Evolutionary conservation across 805 yeast genomes (phyloP).

Genomic region (Komagataella pastoris): DNA sequence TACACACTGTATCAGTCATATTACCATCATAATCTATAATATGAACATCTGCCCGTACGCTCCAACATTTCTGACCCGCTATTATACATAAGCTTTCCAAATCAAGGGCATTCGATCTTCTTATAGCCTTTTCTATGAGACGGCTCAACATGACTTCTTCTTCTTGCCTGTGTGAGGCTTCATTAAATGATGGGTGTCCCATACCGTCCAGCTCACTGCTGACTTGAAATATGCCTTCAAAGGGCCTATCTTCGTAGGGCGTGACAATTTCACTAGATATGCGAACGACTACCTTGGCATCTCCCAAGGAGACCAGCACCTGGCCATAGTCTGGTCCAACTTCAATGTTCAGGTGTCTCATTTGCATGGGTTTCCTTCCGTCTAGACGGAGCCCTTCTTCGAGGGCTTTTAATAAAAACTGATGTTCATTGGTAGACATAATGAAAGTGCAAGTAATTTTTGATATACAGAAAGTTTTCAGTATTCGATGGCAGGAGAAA

Average conservation of each 20-base stretch:
- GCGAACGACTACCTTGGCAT: slow-evolving; percentile 57
- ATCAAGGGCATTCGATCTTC: slow-evolving; percentile 85
- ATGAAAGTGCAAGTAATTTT: slow-evolving; percentile 19
- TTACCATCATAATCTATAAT: slow-evolving; percentile 89
- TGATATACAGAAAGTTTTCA: slow-evolving; percentile 34
- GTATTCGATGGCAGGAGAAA: neutral
- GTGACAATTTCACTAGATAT: slow-evolving; percentile 64
- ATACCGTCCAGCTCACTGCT: slow-evolving; percentile 80
- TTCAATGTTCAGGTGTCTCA: slow-evolving; percentile 50
- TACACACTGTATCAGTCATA: slow-evolving; percentile 77
- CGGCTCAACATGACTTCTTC: slow-evolving; percentile 74
- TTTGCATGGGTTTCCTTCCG: slow-evolving; percentile 50
- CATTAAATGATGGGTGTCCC: slow-evolving; percentile 81
- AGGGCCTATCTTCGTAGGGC: slow-evolving; percentile 87
- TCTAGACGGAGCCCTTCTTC: slow-evolving; percentile 53
- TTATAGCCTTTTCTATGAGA: slow-evolving; percentile 80
- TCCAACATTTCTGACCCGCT: slow-evolving; percentile 89
- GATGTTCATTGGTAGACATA: slow-evolving; percentile 48
- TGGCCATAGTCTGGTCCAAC: slow-evolving; percentile 69
- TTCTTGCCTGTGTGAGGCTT: slow-evolving; percentile 41
- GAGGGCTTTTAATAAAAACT: slow-evolving; percentile 50
- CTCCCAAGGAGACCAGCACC: slow-evolving; percentile 67
- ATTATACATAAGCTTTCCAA: slow-evolving; percentile 81
- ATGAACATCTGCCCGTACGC: slow-evolving; percentile 79
- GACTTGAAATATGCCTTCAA: slow-evolving; percentile 80